Evolutionary conservation across 139 green algal species (phyloP).

Genomic region (Medakamo hakoo): DNA sequence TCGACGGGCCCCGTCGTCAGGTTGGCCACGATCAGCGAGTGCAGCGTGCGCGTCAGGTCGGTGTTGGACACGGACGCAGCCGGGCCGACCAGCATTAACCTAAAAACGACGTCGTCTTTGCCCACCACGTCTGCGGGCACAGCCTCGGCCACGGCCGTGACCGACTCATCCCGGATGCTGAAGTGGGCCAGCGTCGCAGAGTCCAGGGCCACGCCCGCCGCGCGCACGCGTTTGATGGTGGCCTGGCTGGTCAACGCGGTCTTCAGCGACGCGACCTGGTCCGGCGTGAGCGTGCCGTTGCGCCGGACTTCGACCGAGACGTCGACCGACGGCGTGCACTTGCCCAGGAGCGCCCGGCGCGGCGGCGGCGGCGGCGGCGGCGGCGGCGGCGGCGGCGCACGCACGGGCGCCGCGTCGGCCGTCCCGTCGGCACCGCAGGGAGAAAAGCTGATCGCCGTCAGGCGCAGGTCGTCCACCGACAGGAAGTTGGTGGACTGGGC

Average conservation of each 20-base stretch:
- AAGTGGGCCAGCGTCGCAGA: not conserved
- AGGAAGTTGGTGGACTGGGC: not conserved
- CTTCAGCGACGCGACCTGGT: not conserved
- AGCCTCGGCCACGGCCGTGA: too few species aligned
- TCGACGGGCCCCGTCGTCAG: not conserved
- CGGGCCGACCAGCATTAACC: not conserved
- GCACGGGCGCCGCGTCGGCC: too few species aligned
- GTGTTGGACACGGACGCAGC: not conserved
- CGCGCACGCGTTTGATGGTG: too few species aligned
- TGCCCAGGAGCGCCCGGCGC: not conserved
- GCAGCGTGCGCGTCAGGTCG: not conserved
- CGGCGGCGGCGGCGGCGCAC: too few species aligned
- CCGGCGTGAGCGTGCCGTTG: too few species aligned
- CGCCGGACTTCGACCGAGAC: not conserved
- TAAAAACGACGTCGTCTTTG: too few species aligned
- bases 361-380: too few species aligned
- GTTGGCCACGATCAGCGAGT: not conserved
- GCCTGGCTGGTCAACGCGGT: too few species aligned
- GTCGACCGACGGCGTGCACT: not conserved
- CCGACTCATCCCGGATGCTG: too few species aligned
- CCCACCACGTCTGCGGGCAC: not conserved
- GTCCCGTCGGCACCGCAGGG: too few species aligned
- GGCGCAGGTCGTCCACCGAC: not conserved
- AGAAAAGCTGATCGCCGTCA: not conserved
- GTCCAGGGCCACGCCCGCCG: not conserved